Base-by-base conservation (phyloP, 108 stramenopile species). In the Fistulifera pelliculosa region DNA sequence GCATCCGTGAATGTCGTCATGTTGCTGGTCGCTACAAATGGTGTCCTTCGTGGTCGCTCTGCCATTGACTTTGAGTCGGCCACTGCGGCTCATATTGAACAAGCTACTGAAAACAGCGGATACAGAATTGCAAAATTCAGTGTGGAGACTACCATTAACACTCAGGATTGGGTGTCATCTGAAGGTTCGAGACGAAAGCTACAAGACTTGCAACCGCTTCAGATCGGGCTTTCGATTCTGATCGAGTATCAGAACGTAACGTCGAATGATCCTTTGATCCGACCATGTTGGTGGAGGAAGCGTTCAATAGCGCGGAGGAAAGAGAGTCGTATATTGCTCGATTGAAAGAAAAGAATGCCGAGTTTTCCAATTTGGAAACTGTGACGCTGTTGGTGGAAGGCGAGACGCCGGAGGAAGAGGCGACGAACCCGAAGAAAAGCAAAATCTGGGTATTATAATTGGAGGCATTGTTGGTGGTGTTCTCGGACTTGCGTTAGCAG, bases 401-500 rank as follows among this genome's bases (percentile, higher is more conserved):
- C n/a, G 47, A 24, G 10, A 57, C 40, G 14, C 39, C 24, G 4
- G 56, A 27, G 7, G 49, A 60, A 27, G 49, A 60, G 31, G 15
- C 23, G 6, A 12, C 7, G 12, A 27, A 18, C 8, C 5, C 7
- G 18, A 26, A n/a, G 1, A 23, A 28, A 4, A 43, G 11, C 7
- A 7, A 24, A 5, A 21, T 47, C 14, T 27, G 40, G 21, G 18
- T 19, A 38, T 72, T 14, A 69, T 77, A 47, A 65, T 51, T 41
- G 75, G 73, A 6, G 67, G 59, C 19, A 52, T 63, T 0, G 60
- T 43, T 56, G 80, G 73, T 47, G 69, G 66, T 23, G 62, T 44
- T 26, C 35, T 38, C 51, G 42, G 25, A 53, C 49, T 58, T 12
- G 24, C 17, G 5, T 14, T 51, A 10, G 8, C 17, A 14, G 35